These are phyloP conservation scores for Penicillium palitans DNA, from an alignment of 2,329 filamentous ascomycete species.

Conservation along the genomic window DNA sequence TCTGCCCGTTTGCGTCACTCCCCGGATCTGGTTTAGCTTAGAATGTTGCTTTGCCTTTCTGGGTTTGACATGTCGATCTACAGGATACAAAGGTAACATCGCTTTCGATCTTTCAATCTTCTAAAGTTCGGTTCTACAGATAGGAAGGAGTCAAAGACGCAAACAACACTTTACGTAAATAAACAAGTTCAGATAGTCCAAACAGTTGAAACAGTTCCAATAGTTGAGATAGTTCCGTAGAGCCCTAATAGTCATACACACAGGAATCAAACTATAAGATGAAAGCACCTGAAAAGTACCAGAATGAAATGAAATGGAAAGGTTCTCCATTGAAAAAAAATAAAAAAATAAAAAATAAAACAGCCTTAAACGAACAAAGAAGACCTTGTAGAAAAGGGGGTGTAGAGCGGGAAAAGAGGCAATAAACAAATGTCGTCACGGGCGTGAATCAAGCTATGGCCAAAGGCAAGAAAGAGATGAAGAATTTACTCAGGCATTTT, in stretches of 20 bases:
- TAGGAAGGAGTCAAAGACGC: constrained; percentile 15
- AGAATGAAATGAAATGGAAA: constrained; percentile 13
- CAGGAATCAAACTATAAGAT: constrained; percentile 9
- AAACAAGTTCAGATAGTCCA: constrained; percentile 15
- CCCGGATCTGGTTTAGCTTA: constrained; percentile 29
- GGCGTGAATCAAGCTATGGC: constrained; percentile 16
- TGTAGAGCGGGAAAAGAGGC: constrained; percentile 5
- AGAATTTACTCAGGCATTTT: constrained; percentile 35
- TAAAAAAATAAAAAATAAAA: neutral
- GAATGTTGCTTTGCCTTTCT: constrained; percentile 25
- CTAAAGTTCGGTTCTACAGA: neutral
- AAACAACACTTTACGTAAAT: constrained; percentile 24
- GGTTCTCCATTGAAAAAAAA: neutral
- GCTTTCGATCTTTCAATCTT: neutral
- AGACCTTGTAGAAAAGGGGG: neutral
- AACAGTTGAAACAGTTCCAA: neutral
- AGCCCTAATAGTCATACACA: constrained; percentile 24
- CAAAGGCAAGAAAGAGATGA: neutral
- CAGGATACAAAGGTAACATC: neutral
- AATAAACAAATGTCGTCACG: constrained; percentile 21
- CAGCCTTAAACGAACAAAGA: neutral
- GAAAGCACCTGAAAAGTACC: constrained; percentile 9
- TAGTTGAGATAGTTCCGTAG: neutral
- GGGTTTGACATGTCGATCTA: constrained; percentile 26
- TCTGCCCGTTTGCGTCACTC: constrained; percentile 28